Evolutionary conservation across 192 early-diverging fungal genomes (phyloP).

Genomic region (Backusella parvicylindrica): DNA sequence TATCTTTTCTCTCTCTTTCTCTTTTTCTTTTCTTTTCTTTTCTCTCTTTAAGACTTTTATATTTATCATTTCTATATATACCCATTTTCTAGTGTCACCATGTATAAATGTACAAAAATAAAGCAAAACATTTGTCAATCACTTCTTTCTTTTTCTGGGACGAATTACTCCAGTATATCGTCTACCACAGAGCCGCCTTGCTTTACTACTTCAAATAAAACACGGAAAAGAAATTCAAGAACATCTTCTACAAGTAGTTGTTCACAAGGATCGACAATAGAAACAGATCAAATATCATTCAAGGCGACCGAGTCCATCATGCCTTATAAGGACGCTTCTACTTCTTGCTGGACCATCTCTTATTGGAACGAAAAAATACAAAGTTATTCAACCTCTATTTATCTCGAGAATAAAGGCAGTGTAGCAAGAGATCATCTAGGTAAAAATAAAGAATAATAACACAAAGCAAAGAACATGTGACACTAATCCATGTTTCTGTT

Average conservation of each 20-base stretch:
- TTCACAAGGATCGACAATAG: background rate
- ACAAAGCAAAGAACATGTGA: background rate
- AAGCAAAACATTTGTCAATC: background rate
- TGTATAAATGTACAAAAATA: background rate
- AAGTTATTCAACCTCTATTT: slow-evolving; percentile 20
- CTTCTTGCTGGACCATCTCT: background rate
- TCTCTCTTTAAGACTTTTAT: background rate
- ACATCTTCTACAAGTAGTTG: background rate
- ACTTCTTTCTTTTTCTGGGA: background rate
- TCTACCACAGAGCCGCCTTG: background rate
- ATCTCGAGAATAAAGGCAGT: slow-evolving; percentile 71
- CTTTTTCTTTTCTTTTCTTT: background rate
- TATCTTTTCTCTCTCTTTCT: background rate
- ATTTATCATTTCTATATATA: background rate
- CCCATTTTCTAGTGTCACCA: background rate
- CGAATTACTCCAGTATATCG: background rate
- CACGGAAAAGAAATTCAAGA: background rate
- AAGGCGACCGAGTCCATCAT: background rate
- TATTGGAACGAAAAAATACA: background rate
- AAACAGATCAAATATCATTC: background rate
- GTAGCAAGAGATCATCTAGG: slow-evolving; percentile 77
- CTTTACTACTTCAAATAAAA: background rate
- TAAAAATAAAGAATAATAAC: slow-evolving; percentile 23
- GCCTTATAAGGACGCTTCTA: background rate
- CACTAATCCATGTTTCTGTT: background rate